Percentiles rank a stretch among this genome's conserved stretches.
These are phyloP conservation scores for Hibiscus tridactylites DNA, from an alignment of 345 rosid species.

Conservation along the genomic window DNA sequence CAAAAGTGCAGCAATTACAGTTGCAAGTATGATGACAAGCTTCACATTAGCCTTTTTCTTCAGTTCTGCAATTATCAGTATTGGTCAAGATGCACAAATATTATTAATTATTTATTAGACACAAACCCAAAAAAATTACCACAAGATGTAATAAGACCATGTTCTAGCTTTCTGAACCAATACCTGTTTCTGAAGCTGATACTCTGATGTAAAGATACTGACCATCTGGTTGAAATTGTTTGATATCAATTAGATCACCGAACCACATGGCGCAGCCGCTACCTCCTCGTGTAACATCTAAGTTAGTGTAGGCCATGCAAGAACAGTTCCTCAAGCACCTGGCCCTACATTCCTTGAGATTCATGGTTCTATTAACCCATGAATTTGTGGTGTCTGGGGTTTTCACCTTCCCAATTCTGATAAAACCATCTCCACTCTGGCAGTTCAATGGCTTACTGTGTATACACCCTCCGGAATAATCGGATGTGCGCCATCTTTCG, in stretches of 20 bases:
- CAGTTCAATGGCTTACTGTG: constrained; percentile 26
- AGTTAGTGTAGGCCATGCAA: constrained; percentile 10
- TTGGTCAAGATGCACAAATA: neutral
- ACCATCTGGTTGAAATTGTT: constrained; percentile 8
- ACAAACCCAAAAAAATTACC: neutral
- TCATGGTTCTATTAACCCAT: constrained; percentile 14
- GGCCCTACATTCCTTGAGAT: constrained; percentile 8
- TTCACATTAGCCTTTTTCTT: neutral
- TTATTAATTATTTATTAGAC: neutral
- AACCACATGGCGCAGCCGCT: constrained; percentile 16
- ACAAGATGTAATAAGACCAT: neutral
- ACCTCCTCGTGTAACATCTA: constrained; percentile 4
- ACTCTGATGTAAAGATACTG: constrained; percentile 50
- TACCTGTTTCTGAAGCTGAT: constrained; percentile 27
- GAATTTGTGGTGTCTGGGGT: constrained; percentile 31
- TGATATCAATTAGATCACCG: constrained; percentile 14
- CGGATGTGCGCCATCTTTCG: constrained; percentile 24
- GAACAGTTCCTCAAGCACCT: constrained; percentile 14
- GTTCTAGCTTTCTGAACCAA: neutral
- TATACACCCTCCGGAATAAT: constrained; percentile 38
- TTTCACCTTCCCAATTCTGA: constrained; percentile 24
- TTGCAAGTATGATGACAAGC: neutral
- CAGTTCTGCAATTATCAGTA: neutral
- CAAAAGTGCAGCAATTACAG: neutral
- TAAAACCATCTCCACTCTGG: constrained; percentile 23